Percentiles rank a stretch among this genome's conserved stretches.
Evolutionary conservation across 805 yeast species (phyloP).

Genomic region (Yamadazyma laniorum): DNA sequence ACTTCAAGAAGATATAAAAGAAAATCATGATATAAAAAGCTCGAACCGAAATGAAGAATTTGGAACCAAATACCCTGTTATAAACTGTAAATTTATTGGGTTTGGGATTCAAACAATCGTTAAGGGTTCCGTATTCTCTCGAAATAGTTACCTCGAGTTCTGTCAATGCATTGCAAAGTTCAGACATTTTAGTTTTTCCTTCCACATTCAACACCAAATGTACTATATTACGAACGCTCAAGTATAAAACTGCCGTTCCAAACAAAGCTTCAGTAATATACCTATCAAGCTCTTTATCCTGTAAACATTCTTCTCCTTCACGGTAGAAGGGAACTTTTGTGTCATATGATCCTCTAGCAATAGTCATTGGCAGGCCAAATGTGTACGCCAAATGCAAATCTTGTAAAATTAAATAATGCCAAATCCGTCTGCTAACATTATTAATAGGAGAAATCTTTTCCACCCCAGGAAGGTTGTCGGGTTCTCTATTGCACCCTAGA

Average conservation of each 20-base stretch:
- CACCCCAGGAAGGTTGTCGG: constrained; percentile 27
- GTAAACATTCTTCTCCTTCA: constrained; percentile 36
- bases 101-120: constrained; percentile 17
- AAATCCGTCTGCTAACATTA: constrained; percentile 56
- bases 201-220: constrained; percentile 40
- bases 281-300: constrained; percentile 41
- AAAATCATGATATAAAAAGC: constrained; percentile 39
- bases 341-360: constrained; percentile 44
- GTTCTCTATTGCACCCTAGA: constrained; percentile 41
- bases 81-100: constrained; percentile 9
- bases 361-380: constrained; percentile 47
- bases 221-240: constrained; percentile 31
- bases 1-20: constrained; percentile 43
- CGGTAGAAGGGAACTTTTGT: constrained; percentile 48
- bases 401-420: constrained; percentile 49
- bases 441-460: constrained; percentile 26
- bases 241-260: constrained; percentile 27
- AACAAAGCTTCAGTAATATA: constrained; percentile 33
- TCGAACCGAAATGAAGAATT: constrained; percentile 25
- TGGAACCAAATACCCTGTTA: constrained; percentile 20
- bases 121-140: constrained; percentile 27
- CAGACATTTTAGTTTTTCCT: constrained; percentile 34
- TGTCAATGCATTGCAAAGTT: constrained; percentile 32
- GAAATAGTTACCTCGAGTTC: constrained; percentile 35
- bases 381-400: constrained; percentile 47